Evolutionary conservation across 768 basidiomycete species (phyloP).

Genomic region (Pilatotrama ljubarskyi): DNA sequence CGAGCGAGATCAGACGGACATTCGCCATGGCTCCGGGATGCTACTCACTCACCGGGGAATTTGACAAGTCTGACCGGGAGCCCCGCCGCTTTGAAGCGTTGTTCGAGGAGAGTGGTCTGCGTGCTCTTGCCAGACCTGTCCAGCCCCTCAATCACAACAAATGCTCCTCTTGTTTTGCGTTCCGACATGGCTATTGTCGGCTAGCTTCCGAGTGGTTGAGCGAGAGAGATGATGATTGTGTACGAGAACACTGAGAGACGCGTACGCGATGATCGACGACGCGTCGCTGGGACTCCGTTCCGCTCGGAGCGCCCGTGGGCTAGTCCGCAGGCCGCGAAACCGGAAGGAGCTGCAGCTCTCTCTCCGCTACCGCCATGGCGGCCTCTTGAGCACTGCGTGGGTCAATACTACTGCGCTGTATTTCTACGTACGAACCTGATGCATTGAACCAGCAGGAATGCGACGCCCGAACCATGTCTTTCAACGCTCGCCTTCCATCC

Average conservation of each 20-base stretch:
- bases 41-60: constrained; percentile 74
- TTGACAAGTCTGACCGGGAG: constrained; percentile 63
- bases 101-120: constrained; percentile 65
- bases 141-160: constrained; percentile 95
- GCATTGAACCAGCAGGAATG: too few species aligned
- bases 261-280: constrained; percentile 9
- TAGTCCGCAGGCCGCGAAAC: not conserved
- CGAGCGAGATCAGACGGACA: not conserved
- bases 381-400: not conserved
- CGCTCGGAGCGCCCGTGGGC: constrained; percentile 9
- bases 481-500: not conserved
- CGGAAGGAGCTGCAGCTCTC: not conserved
- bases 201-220: not conserved
- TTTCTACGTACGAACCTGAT: not conserved
- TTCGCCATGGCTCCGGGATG: not conserved
- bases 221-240: not conserved
- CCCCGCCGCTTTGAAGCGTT: constrained; percentile 48
- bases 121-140: constrained; percentile 95
- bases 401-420: not conserved
- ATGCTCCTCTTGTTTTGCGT: constrained; percentile 51
- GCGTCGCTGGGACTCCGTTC: constrained; percentile 5
- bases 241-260: not conserved
- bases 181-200: constrained; percentile 9
- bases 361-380: not conserved
- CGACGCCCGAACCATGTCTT: not conserved